phyloP scores from a whole-genome alignment of 495 filamentous ascomycete genomes.

The Hypoxylon trugodes region DNA sequence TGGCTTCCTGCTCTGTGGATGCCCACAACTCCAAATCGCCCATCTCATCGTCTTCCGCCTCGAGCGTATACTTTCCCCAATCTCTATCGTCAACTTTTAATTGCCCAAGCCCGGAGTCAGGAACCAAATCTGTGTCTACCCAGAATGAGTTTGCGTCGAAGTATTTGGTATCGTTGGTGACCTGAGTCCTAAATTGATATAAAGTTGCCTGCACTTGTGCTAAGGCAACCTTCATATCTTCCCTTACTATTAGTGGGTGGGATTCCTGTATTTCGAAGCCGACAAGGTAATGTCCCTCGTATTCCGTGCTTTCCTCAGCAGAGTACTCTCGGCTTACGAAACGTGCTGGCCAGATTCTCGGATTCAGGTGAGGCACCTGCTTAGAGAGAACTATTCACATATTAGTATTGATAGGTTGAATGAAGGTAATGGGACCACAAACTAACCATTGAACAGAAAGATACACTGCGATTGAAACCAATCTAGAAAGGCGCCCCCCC shows the following conservation, averaged over 20 bases:
- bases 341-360: slow-evolving; percentile 65
- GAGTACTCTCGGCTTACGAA: slow-evolving; percentile 51
- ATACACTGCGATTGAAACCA: slow-evolving; percentile 65
- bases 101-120: slow-evolving; percentile 45
- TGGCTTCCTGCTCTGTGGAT: slow-evolving; percentile 17
- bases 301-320: slow-evolving; percentile 46
- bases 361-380: slow-evolving; percentile 53
- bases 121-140: slow-evolving; percentile 54
- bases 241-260: slow-evolving; percentile 29
- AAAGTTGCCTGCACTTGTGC: slow-evolving; percentile 51
- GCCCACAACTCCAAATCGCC: slow-evolving; percentile 31
- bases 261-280: slow-evolving; percentile 54
- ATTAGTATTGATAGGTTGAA: slow-evolving; percentile 24
- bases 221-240: slow-evolving; percentile 43
- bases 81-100: slow-evolving; percentile 57
- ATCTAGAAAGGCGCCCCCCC: slow-evolving; percentile 56
- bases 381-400: slow-evolving; percentile 53
- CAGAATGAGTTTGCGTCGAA: slow-evolving; percentile 58
- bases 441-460: slow-evolving; percentile 58
- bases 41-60: slow-evolving; percentile 46
- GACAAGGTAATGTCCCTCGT: slow-evolving; percentile 64
- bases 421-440: too few species aligned
- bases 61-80: slow-evolving; percentile 55
- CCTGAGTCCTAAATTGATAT: slow-evolving; percentile 56
- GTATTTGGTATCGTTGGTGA: slow-evolving; percentile 56